Percentiles rank a stretch among this genome's conserved stretches.
These are phyloP conservation scores for Nemania sp. DNA, from an alignment of 2,329 filamentous ascomycete species.

Conservation along the genomic window DNA sequence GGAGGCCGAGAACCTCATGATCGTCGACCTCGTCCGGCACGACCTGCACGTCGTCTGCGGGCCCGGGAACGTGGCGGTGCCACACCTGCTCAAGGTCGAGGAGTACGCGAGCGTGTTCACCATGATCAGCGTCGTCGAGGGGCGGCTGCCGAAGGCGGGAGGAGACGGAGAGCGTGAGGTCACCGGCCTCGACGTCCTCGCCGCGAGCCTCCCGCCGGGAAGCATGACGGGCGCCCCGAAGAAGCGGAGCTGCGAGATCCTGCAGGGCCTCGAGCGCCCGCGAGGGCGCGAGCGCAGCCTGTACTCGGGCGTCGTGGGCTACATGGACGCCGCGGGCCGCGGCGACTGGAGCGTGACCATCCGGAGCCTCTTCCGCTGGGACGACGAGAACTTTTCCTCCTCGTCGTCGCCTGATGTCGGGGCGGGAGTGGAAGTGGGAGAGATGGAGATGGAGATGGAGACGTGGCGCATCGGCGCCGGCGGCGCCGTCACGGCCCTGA, in stretches of 20 bases:
- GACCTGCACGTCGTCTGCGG: conserved; percentile 87
- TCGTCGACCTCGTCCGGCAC: conserved; percentile 93
- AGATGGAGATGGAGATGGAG: conserved; percentile 45
- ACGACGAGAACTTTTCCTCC: conserved; percentile 54
- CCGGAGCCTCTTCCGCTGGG: conserved; percentile 76
- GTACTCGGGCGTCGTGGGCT: conserved; percentile 89
- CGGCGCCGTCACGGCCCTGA: conserved; percentile 85
- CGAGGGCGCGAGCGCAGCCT: conserved; percentile 66
- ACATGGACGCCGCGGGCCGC: conserved; percentile 81
- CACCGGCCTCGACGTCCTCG: conserved; percentile 76
- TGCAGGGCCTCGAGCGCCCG: conserved; percentile 67
- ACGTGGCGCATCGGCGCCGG: conserved; percentile 87
- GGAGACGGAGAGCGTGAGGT: conserved; percentile 35
- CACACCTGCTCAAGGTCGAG: conserved; percentile 82
- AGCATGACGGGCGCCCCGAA: conserved; percentile 98
- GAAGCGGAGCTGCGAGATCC: conserved; percentile 84
- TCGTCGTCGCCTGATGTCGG: neutral
- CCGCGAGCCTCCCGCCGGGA: conserved; percentile 80
- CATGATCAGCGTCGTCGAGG: conserved; percentile 87
- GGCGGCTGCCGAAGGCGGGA: conserved; percentile 54
- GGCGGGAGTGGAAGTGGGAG: neutral
- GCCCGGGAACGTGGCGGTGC: conserved; percentile 72
- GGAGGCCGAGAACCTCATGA: conserved; percentile 96
- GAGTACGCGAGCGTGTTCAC: conserved; percentile 91
- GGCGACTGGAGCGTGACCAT: conserved; percentile 95